Conservation (phyloP, 139 green algal genomes). For the Closterium sp. region DNA sequence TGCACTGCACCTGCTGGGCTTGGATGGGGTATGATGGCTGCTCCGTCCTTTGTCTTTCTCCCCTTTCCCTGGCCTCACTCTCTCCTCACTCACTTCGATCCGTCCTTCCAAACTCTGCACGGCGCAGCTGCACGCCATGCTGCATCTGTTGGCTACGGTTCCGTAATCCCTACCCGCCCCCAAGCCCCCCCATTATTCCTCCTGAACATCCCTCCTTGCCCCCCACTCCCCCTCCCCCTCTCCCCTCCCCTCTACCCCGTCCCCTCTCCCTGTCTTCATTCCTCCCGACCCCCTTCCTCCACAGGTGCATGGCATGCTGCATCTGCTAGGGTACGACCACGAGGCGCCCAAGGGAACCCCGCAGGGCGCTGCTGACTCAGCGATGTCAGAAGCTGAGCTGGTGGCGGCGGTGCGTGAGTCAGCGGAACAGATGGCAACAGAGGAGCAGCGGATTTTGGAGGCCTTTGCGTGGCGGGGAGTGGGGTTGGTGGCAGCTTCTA, state of each 20-base stretch:
- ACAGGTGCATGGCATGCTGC: slow-evolving; percentile 80
- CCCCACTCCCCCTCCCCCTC: slow-evolving; percentile 62
- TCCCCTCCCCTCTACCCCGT: no score
- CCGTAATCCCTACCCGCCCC: neutral
- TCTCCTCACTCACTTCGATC: no score
- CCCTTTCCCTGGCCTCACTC: no score
- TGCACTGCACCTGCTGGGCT: no score
- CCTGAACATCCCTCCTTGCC: neutral
- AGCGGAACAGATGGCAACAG: slow-evolving; percentile 34
- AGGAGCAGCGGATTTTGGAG: slow-evolving; percentile 43
- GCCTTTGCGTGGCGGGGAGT: slow-evolving; percentile 27
- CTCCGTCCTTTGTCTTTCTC: no score
- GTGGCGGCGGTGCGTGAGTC: slow-evolving; percentile 57
- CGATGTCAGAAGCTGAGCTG: neutral
- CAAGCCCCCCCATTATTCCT: neutral
- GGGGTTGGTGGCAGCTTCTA: slow-evolving; percentile 6
- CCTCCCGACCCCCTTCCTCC: no score
- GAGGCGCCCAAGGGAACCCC: neutral
- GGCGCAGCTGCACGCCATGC: neutral
- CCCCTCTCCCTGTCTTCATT: no score
- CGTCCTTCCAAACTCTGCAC: no score
- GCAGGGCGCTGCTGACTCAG: neutral
- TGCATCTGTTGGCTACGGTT: neutral
- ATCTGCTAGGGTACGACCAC: slow-evolving; percentile 76
- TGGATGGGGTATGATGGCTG: no score